phyloP scores from a whole-genome alignment of 345 rosid genomes.

The Zanthoxylum bungeanum region DNA sequence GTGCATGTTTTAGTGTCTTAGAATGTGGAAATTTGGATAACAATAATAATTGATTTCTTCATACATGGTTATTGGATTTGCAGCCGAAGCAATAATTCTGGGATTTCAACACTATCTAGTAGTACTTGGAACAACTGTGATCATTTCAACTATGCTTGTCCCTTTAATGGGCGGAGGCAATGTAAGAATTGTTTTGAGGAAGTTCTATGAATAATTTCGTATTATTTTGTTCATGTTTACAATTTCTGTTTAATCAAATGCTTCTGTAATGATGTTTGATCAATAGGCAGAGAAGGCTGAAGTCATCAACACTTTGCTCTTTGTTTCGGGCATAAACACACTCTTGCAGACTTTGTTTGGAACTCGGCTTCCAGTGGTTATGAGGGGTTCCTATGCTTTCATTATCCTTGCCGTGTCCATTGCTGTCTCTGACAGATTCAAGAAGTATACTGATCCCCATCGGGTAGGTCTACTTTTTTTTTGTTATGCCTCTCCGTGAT shows the following conservation, averaged over 20 bases:
- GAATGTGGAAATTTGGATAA: neutral
- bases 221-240: neutral
- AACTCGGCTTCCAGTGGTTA: conserved; percentile 76
- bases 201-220: neutral
- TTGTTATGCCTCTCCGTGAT: neutral
- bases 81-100: conserved; percentile 66
- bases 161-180: conserved; percentile 87
- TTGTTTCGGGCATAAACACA: conserved; percentile 80
- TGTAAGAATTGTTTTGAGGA: conserved; percentile 34
- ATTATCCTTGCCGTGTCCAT: conserved; percentile 67
- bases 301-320: conserved; percentile 65
- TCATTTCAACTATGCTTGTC: conserved; percentile 63
- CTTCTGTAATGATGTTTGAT: conserved; percentile 2
- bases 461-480: conserved; percentile 33
- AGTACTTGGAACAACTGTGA: conserved; percentile 82
- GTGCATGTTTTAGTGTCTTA: neutral
- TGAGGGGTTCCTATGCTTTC: conserved; percentile 75
- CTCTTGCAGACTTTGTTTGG: conserved; percentile 71
- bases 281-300: conserved; percentile 76
- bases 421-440: conserved; percentile 43
- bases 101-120: conserved; percentile 95
- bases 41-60: neutral
- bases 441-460: conserved; percentile 39
- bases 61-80: neutral
- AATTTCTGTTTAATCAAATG: neutral